Evolutionary conservation across 2,329 filamentous ascomycete species (phyloP), one percentile per base, ranked within the genome.

Genomic region (Penicillium decumbens): DNA sequence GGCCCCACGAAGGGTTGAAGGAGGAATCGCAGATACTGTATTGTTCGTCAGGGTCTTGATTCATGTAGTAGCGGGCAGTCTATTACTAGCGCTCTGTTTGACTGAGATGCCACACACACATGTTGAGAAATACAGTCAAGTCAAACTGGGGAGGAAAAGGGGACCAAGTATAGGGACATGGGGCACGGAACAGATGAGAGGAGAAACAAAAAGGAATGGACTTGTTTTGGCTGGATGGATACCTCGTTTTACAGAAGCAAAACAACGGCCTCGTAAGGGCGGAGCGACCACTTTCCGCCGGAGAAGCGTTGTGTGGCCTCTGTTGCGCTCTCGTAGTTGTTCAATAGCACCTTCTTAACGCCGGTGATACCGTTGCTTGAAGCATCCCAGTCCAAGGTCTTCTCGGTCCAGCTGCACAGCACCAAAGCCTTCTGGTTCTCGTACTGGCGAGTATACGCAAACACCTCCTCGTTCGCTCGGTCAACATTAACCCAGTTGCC

Each of bases 401-500:
- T 55, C 24, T 63, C 65, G 0, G 69, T 69, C 57, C 65, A 71
- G 44, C 70, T 69, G 24, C 65, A 68, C 40, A 69, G 29, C n/a
- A 70, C 65, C 52, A 70, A 25, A 6, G 62, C 63, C 53, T 68
- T 66, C 40, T 68, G 61, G 10, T 58, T 49, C 28, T 61, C 62
- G 37, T 63, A 70, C 41, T 62, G 62, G 7, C 74, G 80, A 2
- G 78, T 65, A 41, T 85, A 82, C 0, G 78, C 74, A 58, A 87
- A 85, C 0, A 81, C 67, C 24, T 77, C 66, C 50, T 70, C 61
- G 28, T 81, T 77, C 3, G 81, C 72, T 0, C 72, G 65, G 0
- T 80, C 77, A 1, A 85, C 64, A 23, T 79, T 58, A 43, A 76
- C 73, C 53, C 87, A 88, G 46, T 80, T 72, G 0, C 85, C 85